Evolutionary conservation across 179 eudicot species (phyloP).

Genomic region (Amaranthus tricolor): DNA sequence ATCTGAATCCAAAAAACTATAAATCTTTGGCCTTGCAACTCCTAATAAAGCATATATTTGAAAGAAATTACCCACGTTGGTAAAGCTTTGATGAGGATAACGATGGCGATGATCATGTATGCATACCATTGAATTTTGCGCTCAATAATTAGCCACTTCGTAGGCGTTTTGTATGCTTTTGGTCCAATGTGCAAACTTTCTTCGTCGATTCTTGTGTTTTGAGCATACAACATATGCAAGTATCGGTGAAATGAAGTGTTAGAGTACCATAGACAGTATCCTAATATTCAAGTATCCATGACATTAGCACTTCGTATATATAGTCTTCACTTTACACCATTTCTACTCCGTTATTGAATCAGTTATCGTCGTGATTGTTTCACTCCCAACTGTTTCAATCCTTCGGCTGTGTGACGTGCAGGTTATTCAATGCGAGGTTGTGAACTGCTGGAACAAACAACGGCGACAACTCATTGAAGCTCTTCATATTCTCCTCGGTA

Average conservation of each 20-base stretch:
- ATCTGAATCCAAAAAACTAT: too few species aligned
- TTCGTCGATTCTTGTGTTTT: background rate
- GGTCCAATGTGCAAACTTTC: background rate
- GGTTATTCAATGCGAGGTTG: slow-evolving; percentile 28
- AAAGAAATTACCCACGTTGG: too few species aligned
- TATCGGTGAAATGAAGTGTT: background rate
- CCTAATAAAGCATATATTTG: too few species aligned
- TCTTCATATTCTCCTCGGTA: slow-evolving; percentile 29
- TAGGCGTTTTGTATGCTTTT: background rate
- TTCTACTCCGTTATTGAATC: background rate
- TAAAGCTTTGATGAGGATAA: too few species aligned
- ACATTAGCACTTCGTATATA: background rate
- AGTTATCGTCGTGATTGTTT: background rate
- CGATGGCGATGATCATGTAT: too few species aligned
- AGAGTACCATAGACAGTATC: background rate
- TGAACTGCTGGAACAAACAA: slow-evolving; percentile 28
- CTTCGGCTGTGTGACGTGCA: slow-evolving; percentile 11
- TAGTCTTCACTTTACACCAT: background rate
- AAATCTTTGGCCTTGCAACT: too few species aligned
- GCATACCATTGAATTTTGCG: too few species aligned
- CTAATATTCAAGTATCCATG: background rate
- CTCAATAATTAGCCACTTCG: background rate
- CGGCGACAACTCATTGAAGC: slow-evolving; percentile 26
- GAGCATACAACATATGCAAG: background rate
- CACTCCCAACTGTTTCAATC: background rate